These are phyloP conservation scores for Kwoniella dendrophila DNA, from an alignment of 768 basidiomycete genomes.

Conservation along the genomic window DNA sequence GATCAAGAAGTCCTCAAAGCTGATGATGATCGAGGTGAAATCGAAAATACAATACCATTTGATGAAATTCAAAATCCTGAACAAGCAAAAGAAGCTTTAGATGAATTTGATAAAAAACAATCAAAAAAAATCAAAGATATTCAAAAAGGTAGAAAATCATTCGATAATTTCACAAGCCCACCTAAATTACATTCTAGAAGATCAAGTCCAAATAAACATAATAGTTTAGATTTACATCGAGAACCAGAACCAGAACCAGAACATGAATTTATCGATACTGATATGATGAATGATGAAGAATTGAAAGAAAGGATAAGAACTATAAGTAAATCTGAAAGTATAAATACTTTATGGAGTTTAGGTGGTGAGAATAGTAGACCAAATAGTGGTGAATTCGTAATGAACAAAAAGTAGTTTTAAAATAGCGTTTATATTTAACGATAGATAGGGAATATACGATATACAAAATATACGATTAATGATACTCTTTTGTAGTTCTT, in stretches of 20 bases:
- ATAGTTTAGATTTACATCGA: too few relatives aligned
- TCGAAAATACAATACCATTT: constrained; percentile 62
- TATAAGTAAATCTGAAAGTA: constrained; percentile 41
- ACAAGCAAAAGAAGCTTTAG: constrained; percentile 74
- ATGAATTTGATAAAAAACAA: constrained; percentile 78
- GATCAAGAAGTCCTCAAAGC: too few relatives aligned
- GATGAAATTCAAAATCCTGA: constrained; percentile 72
- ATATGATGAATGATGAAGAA: neutral
- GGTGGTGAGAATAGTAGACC: constrained; percentile 27
- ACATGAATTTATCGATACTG: too few relatives aligned
- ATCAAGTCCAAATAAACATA: neutral
- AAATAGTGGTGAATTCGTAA: constrained; percentile 10
- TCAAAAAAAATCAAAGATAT: constrained; percentile 71
- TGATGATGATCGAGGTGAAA: constrained; percentile 56
- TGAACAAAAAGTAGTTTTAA: constrained; percentile 11
- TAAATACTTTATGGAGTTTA: constrained; percentile 41
- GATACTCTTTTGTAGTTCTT: too few relatives aligned
- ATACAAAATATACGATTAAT: too few relatives aligned
- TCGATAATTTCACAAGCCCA: constrained; percentile 29
- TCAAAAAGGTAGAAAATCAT: constrained; percentile 68
- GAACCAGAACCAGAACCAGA: too few relatives aligned
- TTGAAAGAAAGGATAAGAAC: constrained; percentile 9
- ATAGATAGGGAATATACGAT: too few relatives aligned
- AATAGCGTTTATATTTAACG: too few relatives aligned
- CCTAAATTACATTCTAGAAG: constrained; percentile 8